Evolutionary conservation across 2,329 filamentous ascomycete genomes (phyloP), one percentile per base, ranked within the genome.

Genomic region (Penicillium capsulatum): DNA sequence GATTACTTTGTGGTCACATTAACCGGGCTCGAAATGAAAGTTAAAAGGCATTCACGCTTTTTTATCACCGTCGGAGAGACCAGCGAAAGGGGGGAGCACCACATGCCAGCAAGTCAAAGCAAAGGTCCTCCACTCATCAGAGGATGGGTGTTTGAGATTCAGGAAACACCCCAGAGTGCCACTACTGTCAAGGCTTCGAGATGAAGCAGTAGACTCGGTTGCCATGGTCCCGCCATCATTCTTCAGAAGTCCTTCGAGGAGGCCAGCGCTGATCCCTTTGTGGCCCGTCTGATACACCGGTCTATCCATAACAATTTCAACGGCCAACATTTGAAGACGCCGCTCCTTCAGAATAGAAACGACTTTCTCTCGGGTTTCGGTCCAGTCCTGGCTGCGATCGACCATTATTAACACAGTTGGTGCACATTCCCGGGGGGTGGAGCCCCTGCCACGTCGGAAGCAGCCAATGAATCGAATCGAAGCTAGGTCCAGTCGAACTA

Each of bases 81-180:
- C 26, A 28, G 9, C 26, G 26, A 28, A 28, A 28, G 26, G 26
- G 26, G 26, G 26, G 26, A 28, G 6, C 26, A 28, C 26, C 26
- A 28, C 26, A 28, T 28, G 26, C 26, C 26, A 28, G 26, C 26
- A 28, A n/a, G 26, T 28, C 26, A 28, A 28, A 28, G 26, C 26
- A 28, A 28, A 28, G 26, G 26, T 28, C 5, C 11, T 28, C 26
- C 26, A 28, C 26, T 28, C 26, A 28, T 28, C 26, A 28, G 26
- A 28, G 26, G 26, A 28, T 28, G 26, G 26, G 26, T 7, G 9
- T 28, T 28, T 28, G 26, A 28, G 26, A 28, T 28, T n/a, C 26
- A 28, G 26, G 26, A 28, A 28, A 28, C 26, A 28, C 26, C 26
- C 26, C 26, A 28, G 26, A 28, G 26, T 28, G 26, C 26, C 26